Conservation (phyloP, 2,329 filamentous ascomycete species). For the Septoria petroselini region DNA sequence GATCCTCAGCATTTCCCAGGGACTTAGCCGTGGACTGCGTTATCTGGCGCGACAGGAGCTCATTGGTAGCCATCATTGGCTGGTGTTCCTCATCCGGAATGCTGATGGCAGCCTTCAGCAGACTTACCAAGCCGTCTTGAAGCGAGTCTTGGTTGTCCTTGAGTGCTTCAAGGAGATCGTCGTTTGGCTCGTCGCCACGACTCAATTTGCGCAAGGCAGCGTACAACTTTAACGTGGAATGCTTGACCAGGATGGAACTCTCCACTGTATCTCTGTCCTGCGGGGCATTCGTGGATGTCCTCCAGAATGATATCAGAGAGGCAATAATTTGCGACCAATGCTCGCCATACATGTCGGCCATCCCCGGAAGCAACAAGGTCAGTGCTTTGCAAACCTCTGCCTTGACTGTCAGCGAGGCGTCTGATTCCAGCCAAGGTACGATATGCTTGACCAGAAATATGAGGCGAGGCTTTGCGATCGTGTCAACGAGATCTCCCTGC, state of each 20-base stretch:
- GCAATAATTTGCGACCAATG: slow-evolving; percentile 66
- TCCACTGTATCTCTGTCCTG: slow-evolving; percentile 21
- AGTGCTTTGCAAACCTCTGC: slow-evolving; percentile 56
- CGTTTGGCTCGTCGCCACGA: slow-evolving; percentile 65
- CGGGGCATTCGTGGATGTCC: slow-evolving; percentile 5
- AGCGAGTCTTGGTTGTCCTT: slow-evolving; percentile 57
- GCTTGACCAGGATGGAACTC: slow-evolving; percentile 46
- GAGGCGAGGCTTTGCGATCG: slow-evolving; percentile 61
- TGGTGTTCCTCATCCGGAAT: slow-evolving; percentile 56
- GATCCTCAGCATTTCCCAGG: slow-evolving; percentile 55
- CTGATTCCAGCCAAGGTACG: slow-evolving; percentile 63
- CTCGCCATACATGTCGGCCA: slow-evolving; percentile 79
- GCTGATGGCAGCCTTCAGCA: slow-evolving; percentile 55
- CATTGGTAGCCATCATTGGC: slow-evolving; percentile 71
- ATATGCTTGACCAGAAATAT: slow-evolving; percentile 82
- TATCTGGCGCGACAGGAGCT: slow-evolving; percentile 67
- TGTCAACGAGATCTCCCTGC: slow-evolving; percentile 49
- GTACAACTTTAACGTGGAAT: slow-evolving; percentile 71
- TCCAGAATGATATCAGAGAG: slow-evolving; percentile 41
- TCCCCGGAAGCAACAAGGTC: slow-evolving; percentile 62
- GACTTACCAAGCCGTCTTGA: slow-evolving; percentile 57
- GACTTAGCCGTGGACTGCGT: slow-evolving; percentile 58
- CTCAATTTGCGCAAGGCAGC: slow-evolving; percentile 59
- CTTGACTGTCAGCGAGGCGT: slow-evolving; percentile 51
- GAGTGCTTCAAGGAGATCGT: slow-evolving; percentile 77